Evolutionary conservation across 192 early-diverging fungal genomes (phyloP), one percentile per base, ranked within the genome.

Genomic region (Geosiphon pyriformis): DNA sequence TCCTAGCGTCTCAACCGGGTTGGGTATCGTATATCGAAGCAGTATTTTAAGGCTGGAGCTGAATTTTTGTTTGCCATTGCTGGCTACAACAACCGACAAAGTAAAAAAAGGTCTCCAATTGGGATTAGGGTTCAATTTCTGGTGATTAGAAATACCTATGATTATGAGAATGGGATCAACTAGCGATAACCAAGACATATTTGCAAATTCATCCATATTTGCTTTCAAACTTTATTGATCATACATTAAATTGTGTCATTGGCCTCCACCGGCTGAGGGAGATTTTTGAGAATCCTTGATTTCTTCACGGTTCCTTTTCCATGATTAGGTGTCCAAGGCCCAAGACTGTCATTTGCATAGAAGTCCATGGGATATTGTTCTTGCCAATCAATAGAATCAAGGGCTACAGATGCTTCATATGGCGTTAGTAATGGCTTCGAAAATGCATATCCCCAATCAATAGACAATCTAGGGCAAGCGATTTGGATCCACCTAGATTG

Each of bases 401-500:
- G 82, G 0, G 86, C 90, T 31, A 99, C 92, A 0, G 92, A 87
- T 25, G 91, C 92, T 74, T 99, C 97, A 67, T 99, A 99, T 0
- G 97, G 94, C 17, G 90, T 91, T 53, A 99, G 75, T 37, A 99
- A 74, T 23, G 97, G 95, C 64, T 88, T 92, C 3, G 87, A 65
- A 72, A 95, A 99, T 3, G 94, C 90, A 78, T 96, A 94, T 0
- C 97, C 97, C 97, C 97, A 99, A 74, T 99, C 97, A 48, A 99
- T 99, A 0, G 93, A 95, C 30, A 99, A 80, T 18, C 97, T 78
- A 50, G 97, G 97, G 72, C 97, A 99, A 0, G 93, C 90, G 53
- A 96, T 87, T 73, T 99, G 97, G 53, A 99, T 88, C 89, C 92
- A 96, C 42, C 85, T 81, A 70, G n/a, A 61, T 42, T 42, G n/a